Percentiles rank a stretch among this genome's conserved stretches.
These are phyloP conservation scores for Exutisphaerella laricina DNA, from an alignment of 2,329 filamentous ascomycete genomes.

Conservation along the genomic window DNA sequence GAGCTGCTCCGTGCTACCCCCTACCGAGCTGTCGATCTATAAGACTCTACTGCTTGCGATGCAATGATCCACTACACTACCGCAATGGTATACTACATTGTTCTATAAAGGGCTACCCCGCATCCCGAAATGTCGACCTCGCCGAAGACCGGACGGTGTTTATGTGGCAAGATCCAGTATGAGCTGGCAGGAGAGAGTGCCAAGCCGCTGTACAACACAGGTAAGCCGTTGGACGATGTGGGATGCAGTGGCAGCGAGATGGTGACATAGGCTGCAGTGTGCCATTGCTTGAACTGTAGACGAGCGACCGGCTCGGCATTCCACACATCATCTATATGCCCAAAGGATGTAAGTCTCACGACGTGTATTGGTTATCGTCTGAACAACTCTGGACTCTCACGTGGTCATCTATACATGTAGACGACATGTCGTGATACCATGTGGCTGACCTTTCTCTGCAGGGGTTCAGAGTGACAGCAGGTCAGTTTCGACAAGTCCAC, in stretches of 20 bases:
- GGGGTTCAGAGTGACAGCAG: conserved; percentile 37
- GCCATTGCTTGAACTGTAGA: conserved; percentile 46
- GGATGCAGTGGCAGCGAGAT: background rate
- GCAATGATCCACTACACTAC: too few species aligned
- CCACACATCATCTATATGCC: conserved; percentile 17
- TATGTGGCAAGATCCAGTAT: conserved; percentile 42
- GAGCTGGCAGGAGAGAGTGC: conserved; percentile 40
- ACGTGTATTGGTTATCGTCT: background rate
- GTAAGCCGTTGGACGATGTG: background rate
- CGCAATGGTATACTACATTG: too few species aligned
- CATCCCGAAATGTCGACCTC: background rate
- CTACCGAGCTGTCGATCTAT: too few species aligned
- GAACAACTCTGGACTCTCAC: background rate
- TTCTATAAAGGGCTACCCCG: background rate
- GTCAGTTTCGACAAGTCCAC: background rate
- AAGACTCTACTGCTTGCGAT: too few species aligned
- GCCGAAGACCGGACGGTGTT: conserved; percentile 34
- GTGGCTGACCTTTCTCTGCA: conserved; percentile 16
- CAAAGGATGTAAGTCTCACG: conserved; percentile 31
- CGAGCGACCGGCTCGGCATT: conserved; percentile 32
- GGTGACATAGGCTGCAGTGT: conserved; percentile 27
- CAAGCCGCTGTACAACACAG: conserved; percentile 36
- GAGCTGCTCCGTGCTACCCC: too few species aligned
- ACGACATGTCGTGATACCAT: conserved; percentile 15
- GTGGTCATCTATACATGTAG: conserved; percentile 24